Evolutionary conservation across 2,329 filamentous ascomycete genomes (phyloP).

Genomic region (Aspergillus sp.): DNA sequence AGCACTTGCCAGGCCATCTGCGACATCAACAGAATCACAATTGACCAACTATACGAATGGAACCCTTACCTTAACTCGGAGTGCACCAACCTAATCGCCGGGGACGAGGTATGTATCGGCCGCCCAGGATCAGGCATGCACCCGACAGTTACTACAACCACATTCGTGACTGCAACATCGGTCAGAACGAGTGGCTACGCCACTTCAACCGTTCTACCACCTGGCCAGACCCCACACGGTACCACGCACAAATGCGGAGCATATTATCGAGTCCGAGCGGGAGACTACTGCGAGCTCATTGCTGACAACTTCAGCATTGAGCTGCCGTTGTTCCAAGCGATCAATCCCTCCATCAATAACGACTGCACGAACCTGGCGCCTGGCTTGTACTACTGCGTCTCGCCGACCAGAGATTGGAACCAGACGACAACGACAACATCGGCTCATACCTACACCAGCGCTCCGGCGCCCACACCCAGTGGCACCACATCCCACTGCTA

Average conservation of each 20-base stretch:
- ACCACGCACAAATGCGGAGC: conserved; percentile 18
- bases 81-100: conserved; percentile 18
- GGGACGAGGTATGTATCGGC: conserved; percentile 16
- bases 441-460: conserved; percentile 7
- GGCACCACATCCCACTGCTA: conserved; percentile 17
- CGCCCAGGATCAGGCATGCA: background rate
- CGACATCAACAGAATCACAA: background rate
- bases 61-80: conserved; percentile 15
- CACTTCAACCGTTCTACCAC: conserved; percentile 7
- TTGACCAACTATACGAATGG: conserved; percentile 11
- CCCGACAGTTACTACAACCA: background rate
- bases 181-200: conserved; percentile 8
- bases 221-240: conserved; percentile 3
- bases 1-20: conserved; percentile 9
- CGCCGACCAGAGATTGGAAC: conserved; percentile 16
- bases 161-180: background rate
- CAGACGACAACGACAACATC: conserved; percentile 4
- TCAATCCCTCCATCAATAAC: conserved; percentile 16
- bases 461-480: conserved; percentile 14
- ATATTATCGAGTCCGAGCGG: conserved; percentile 12
- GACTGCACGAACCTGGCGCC: conserved; percentile 19
- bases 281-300: conserved; percentile 20
- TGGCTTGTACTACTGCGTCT: conserved; percentile 19
- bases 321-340: conserved; percentile 14
- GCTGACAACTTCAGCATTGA: conserved; percentile 11